Conservation (phyloP, 75 land plant species). For the Pseudotsuga menziesii region DNA sequence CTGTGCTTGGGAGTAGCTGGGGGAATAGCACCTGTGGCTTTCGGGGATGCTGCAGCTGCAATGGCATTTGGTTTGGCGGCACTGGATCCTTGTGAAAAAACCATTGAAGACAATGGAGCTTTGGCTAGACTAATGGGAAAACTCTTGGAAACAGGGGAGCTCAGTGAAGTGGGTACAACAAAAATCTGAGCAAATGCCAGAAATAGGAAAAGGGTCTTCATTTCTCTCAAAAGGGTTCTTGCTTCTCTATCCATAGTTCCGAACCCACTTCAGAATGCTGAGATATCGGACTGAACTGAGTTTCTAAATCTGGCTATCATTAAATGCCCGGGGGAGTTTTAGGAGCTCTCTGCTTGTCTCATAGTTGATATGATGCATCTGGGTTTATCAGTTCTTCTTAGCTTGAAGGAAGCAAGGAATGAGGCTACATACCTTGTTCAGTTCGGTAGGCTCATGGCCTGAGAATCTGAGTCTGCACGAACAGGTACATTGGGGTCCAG, state of each 20-base stretch:
- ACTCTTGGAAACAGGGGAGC: neutral
- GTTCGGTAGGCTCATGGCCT: neutral
- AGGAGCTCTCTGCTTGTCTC: neutral
- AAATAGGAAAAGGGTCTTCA: neutral
- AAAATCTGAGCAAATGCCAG: neutral
- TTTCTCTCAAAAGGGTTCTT: neutral
- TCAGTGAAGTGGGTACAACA: neutral
- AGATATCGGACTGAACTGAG: conserved; percentile 3
- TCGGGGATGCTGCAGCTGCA: conserved; percentile 5
- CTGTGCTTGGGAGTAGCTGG: neutral
- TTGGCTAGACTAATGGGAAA: neutral
- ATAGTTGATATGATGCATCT: neutral
- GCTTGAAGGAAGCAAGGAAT: neutral
- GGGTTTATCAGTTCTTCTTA: neutral
- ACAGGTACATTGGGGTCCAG: neutral
- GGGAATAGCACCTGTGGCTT: neutral
- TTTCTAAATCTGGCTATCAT: neutral
- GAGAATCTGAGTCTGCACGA: neutral
- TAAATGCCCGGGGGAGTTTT: neutral
- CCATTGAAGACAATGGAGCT: neutral
- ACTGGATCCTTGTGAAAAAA: neutral
- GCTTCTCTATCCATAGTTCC: neutral
- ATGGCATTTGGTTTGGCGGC: neutral
- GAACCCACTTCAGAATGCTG: conserved; percentile 2
- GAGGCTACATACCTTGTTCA: neutral